phyloP scores from a whole-genome alignment of 495 filamentous ascomycete species.

The Parmelia sp. region DNA sequence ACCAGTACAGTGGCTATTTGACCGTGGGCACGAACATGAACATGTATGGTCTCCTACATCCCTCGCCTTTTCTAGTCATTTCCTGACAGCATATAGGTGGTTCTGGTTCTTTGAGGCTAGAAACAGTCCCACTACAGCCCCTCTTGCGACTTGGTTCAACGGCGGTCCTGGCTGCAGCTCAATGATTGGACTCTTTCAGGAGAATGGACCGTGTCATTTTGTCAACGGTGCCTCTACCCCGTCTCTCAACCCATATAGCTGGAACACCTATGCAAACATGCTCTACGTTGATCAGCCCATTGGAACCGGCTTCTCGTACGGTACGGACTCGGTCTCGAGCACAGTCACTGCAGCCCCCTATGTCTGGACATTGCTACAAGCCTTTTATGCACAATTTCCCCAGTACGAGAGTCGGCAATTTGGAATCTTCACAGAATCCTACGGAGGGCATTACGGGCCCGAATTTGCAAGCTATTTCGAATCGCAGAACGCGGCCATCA shows the following conservation, averaged over 20 bases:
- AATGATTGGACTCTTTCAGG: slow-evolving; percentile 52
- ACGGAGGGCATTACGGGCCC: slow-evolving; percentile 52
- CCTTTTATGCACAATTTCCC: slow-evolving; percentile 48
- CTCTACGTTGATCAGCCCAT: slow-evolving; percentile 53
- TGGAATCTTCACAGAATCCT: slow-evolving; percentile 50
- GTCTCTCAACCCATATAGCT: slow-evolving; percentile 51
- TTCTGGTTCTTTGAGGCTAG: slow-evolving; percentile 43
- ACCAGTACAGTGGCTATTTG: slow-evolving; percentile 52
- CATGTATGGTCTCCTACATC: slow-evolving; percentile 32
- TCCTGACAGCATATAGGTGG: slow-evolving; percentile 12
- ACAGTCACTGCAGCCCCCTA: slow-evolving; percentile 47
- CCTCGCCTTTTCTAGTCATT: background rate
- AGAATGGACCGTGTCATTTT: slow-evolving; percentile 53
- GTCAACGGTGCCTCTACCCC: slow-evolving; percentile 41
- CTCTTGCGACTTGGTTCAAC: slow-evolving; percentile 50
- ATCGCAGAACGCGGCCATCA: slow-evolving; percentile 44
- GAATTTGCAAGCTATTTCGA: slow-evolving; percentile 48
- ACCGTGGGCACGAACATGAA: slow-evolving; percentile 48
- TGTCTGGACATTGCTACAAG: slow-evolving; percentile 51
- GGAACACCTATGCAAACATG: slow-evolving; percentile 57
- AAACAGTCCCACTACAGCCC: slow-evolving; percentile 42
- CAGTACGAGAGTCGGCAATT: slow-evolving; percentile 50
- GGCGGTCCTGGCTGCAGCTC: slow-evolving; percentile 50
- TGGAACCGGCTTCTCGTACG: slow-evolving; percentile 50
- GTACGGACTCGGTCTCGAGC: slow-evolving; percentile 41